phyloP scores from a whole-genome alignment of 1,284 basidiomycete genomes.

The Bjerkandera adusta region DNA sequence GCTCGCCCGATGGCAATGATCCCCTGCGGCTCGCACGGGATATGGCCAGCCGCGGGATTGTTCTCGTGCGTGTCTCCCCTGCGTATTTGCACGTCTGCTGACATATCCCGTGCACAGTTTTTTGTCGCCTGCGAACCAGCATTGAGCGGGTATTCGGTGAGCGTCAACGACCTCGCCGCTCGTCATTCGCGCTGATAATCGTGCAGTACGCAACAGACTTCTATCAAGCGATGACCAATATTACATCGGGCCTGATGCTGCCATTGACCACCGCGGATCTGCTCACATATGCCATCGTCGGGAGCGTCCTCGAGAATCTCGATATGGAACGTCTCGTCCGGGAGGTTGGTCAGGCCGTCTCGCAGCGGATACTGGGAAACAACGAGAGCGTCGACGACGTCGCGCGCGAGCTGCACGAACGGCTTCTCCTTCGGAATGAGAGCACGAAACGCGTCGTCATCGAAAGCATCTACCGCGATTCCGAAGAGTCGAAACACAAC shows the following conservation, averaged over 20 bases:
- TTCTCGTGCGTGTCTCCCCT: constrained; percentile 75
- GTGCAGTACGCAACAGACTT: constrained; percentile 89
- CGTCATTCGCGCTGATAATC: constrained; percentile 17
- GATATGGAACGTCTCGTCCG: constrained; percentile 97
- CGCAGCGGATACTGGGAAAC: constrained; percentile 85
- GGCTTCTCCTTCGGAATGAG: constrained; percentile 88
- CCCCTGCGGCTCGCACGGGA: constrained; percentile 83
- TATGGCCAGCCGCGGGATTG: constrained; percentile 92
- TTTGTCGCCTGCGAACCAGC: constrained; percentile 99
- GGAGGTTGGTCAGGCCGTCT: constrained; percentile 92
- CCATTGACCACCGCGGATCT: constrained; percentile 95
- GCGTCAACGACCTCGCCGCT: too few relatives aligned
- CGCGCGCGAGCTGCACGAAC: constrained; percentile 90
- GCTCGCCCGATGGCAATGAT: constrained; percentile 91
- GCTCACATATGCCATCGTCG: constrained; percentile 96
- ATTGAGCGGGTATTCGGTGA: constrained; percentile 86
- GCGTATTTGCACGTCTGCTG: background rate
- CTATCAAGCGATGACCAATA: constrained; percentile 88
- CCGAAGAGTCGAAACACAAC: constrained; percentile 87
- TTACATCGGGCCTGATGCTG: constrained; percentile 94
- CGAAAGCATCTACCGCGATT: constrained; percentile 94
- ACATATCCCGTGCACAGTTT: constrained; percentile 55
- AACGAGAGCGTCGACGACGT: constrained; percentile 96
- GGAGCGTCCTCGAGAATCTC: constrained; percentile 95
- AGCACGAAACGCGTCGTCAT: constrained; percentile 96